Conservation (phyloP, 1,284 basidiomycete genomes). For the Taiwanofungus camphoratus region DNA sequence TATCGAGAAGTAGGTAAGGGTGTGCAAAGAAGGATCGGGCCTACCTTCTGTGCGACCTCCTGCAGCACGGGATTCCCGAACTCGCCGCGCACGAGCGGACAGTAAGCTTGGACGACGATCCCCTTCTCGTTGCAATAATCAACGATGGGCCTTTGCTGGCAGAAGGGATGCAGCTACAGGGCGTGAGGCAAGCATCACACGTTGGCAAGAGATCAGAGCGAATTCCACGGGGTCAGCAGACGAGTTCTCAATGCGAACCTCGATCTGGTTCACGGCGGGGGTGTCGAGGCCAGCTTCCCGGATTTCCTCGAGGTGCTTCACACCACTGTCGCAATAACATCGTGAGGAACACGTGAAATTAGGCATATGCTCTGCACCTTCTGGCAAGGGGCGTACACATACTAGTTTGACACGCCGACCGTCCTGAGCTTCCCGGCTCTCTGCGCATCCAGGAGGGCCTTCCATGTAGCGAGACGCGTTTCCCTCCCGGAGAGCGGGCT, state of each 20-base stretch:
- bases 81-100: constrained; percentile 42
- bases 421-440: constrained; percentile 43
- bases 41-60: constrained; percentile 38
- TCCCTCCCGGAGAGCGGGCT: constrained; percentile 35
- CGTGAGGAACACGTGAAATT: not conserved
- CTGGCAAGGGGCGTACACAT: constrained; percentile 17
- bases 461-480: constrained; percentile 37
- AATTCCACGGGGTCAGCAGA: not conserved
- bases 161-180: constrained; percentile 71
- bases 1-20: not conserved
- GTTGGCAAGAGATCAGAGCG: not conserved
- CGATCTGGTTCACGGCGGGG: constrained; percentile 81
- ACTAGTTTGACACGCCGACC: constrained; percentile 61
- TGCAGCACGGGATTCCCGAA: constrained; percentile 36
- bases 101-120: constrained; percentile 71
- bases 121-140: constrained; percentile 64
- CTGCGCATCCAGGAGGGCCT: constrained; percentile 34
- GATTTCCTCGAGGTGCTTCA: constrained; percentile 76
- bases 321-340: constrained; percentile 40
- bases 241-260: constrained; percentile 34
- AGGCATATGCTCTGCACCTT: not conserved
- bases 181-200: constrained; percentile 1
- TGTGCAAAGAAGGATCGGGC: not conserved
- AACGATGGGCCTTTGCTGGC: constrained; percentile 77
- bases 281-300: constrained; percentile 48